A percentile compares a stretch with the other conserved stretches of the same genome.
phyloP scores from a whole-genome alignment of 768 basidiomycete genomes.

The Leucogyrophana mollusca region DNA sequence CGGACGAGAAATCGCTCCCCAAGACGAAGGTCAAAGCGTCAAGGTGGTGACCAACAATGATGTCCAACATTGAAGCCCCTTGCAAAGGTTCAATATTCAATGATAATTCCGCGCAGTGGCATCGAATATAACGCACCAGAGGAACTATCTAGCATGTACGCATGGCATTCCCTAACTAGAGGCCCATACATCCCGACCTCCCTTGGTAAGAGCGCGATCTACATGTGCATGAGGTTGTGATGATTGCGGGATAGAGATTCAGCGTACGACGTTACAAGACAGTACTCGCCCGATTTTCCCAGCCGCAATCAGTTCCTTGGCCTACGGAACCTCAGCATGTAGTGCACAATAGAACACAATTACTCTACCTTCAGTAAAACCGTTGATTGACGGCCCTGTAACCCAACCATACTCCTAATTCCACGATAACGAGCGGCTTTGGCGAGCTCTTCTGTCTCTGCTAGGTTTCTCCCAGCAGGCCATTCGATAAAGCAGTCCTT shows the following conservation, averaged over 20 bases:
- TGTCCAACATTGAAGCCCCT: constrained; percentile 26
- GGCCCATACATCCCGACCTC: constrained; percentile 13
- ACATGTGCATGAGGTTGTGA: not conserved
- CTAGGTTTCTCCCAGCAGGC: constrained; percentile 31
- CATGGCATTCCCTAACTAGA: constrained; percentile 6
- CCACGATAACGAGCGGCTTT: constrained; percentile 28
- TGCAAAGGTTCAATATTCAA: not conserved
- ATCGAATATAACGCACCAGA: constrained; percentile 4
- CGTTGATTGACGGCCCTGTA: constrained; percentile 30
- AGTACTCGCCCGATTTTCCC: constrained; percentile 31
- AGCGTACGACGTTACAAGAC: constrained; percentile 24
- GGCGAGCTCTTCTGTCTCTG: constrained; percentile 35
- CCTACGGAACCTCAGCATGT: constrained; percentile 11
- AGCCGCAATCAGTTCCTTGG: constrained; percentile 29
- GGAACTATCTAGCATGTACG: constrained; percentile 8
- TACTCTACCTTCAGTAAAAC: constrained; percentile 29
- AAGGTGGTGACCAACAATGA: constrained; percentile 28
- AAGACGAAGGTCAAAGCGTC: constrained; percentile 27
- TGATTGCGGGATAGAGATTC: not conserved
- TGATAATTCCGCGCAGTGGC: not conserved
- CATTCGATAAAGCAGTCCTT: constrained; percentile 42
- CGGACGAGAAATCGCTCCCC: constrained; percentile 26
- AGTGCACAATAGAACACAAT: not conserved
- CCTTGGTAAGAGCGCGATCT: constrained; percentile 9
- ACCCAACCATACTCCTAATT: constrained; percentile 32